These are phyloP conservation scores for Strobilomyces confusus DNA, from an alignment of 768 basidiomycete genomes.

Conservation along the genomic window DNA sequence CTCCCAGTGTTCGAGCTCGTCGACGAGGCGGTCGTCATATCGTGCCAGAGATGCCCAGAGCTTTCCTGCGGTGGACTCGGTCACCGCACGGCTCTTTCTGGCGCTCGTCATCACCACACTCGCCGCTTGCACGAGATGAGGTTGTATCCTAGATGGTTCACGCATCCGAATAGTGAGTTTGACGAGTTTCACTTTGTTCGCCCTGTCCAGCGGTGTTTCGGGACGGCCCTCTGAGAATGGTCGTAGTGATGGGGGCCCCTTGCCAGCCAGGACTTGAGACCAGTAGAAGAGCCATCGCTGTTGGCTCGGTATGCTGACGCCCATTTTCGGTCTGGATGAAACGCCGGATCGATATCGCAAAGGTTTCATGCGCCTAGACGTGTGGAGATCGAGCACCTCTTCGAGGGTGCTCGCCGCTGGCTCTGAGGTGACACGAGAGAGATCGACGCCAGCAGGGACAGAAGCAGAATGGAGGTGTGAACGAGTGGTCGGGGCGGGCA, in stretches of 20 bases:
- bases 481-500: not conserved
- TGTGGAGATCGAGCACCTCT: conserved; percentile 64
- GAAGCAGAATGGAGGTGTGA: not conserved
- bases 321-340: conserved; percentile 41
- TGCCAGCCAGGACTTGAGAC: conserved; percentile 57
- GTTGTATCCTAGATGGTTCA: conserved; percentile 48
- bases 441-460: not conserved
- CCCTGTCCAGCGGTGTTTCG: conserved; percentile 4
- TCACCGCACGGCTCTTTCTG: conserved; percentile 32
- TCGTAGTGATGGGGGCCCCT: conserved; percentile 53
- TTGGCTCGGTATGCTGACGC: conserved; percentile 80
- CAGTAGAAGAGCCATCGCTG: conserved; percentile 78
- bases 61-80: conserved; percentile 34
- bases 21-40: conserved; percentile 70
- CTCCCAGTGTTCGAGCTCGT: conserved; percentile 62
- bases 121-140: conserved; percentile 52
- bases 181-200: conserved; percentile 52
- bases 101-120: conserved; percentile 49
- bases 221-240: conserved; percentile 6
- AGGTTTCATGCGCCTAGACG: conserved; percentile 62
- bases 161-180: conserved; percentile 58
- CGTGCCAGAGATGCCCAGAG: conserved; percentile 77
- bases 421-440: conserved; percentile 16
- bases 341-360: conserved; percentile 8
- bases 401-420: conserved; percentile 38